These are phyloP conservation scores for Cercospora sp. DNA, from an alignment of 2,329 filamentous ascomycete species.

Conservation along the genomic window DNA sequence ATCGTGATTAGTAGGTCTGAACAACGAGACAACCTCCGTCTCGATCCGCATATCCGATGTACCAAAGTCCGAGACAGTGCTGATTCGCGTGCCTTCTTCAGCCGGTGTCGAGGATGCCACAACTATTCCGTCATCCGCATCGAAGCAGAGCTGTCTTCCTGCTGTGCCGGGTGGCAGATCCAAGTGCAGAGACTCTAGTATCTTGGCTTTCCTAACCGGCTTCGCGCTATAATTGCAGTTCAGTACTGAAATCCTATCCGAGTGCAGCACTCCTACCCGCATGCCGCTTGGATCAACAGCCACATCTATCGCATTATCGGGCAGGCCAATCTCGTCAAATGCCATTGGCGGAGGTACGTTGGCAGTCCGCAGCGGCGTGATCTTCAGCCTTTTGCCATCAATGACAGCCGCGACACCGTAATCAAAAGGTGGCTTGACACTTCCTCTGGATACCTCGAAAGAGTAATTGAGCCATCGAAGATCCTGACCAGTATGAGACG, in stretches of 20 bases:
- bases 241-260: slow-evolving; percentile 66
- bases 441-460: slow-evolving; percentile 67
- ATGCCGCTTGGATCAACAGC: slow-evolving; percentile 67
- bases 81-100: slow-evolving; percentile 20
- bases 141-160: slow-evolving; percentile 51
- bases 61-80: slow-evolving; percentile 18
- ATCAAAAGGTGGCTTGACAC: slow-evolving; percentile 63
- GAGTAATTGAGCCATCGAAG: slow-evolving; percentile 59
- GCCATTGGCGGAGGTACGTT: slow-evolving; percentile 94
- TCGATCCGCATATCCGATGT: slow-evolving; percentile 20
- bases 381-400: slow-evolving; percentile 75
- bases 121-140: slow-evolving; percentile 42
- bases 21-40: slow-evolving; percentile 10
- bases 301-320: slow-evolving; percentile 69
- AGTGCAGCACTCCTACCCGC: slow-evolving; percentile 71
- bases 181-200: slow-evolving; percentile 39
- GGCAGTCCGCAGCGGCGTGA: slow-evolving; percentile 80
- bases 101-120: slow-evolving; percentile 33
- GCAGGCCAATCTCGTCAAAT: slow-evolving; percentile 67
- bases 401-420: slow-evolving; percentile 66
- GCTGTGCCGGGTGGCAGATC: slow-evolving; percentile 17
- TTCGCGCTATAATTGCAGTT: slow-evolving; percentile 65
- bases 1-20: slow-evolving; percentile 24
- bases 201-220: slow-evolving; percentile 44
- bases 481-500: slow-evolving; percentile 32